Base-by-base conservation (phyloP, 495 filamentous ascomycete genomes). In the Neurospora hispaniola region DNA sequence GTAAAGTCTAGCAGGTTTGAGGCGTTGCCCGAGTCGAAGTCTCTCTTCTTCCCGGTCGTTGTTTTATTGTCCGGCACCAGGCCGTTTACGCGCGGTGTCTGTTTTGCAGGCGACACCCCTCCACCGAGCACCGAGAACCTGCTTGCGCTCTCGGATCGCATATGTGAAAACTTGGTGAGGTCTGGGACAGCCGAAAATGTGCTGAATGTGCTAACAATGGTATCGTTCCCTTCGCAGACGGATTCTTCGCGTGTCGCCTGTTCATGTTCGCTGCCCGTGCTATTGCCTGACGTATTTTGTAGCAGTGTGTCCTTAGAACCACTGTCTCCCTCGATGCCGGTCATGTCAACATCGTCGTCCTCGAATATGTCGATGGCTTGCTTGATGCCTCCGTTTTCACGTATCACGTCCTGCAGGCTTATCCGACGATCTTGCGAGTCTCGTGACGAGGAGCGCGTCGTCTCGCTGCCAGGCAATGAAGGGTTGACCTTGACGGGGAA, bases 1-100 rank as follows among this genome's bases (percentile, higher is more conserved):
- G 92, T 94, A 72, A 98, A 95, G 78, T 99, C 95, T 71, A 97
- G 87, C 40, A 98, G 86, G 41, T 92, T 92, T n/a, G 89, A 90
- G 10, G 88, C 90, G 42, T 87, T 88, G 42, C 85, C 86, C 16
- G 86, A 80, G 1, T 80, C 79, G 35, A 75, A 74, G 44, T 73
- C 69, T 23, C 75, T 75, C 69, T 68, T 48, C 38, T 72, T 70
- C 11, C 70, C 71, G 38, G 71, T 69, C 41, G 77, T 75, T 59
- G 76, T 70, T 73, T 79, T 75, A 81, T 66, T 66, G 31, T 82
- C 76, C 70, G 80, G 62, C 31, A 62, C 39, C 48, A 69, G 62
- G 71, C 78, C 74, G 31, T 71, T 71, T 72, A 82, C 77, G 27
- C 88, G 85, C 2, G 92, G 90, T 2, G 91, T 92, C 71, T 90